Conservation (phyloP, 495 filamentous ascomycete species). For the Hyaloscypha variabilis region DNA sequence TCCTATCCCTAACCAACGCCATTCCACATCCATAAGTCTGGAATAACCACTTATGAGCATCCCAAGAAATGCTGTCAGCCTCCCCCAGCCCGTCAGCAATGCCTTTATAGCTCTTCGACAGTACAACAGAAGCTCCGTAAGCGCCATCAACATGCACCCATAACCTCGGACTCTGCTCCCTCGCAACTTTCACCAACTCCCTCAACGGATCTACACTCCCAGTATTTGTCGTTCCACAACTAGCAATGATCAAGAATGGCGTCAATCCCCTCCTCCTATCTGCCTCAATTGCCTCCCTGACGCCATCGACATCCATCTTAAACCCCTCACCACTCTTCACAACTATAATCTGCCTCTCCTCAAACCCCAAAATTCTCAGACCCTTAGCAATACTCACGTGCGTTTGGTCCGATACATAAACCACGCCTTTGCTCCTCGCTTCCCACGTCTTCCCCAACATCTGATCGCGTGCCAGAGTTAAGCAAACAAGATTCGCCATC, state of each 20-base stretch:
- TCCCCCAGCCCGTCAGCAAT: slow-evolving; percentile 18
- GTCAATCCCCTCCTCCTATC: slow-evolving; percentile 23
- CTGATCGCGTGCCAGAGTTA: slow-evolving; percentile 33
- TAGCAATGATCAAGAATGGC: slow-evolving; percentile 34
- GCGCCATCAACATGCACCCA: slow-evolving; percentile 14
- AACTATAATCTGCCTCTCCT: slow-evolving; percentile 24
- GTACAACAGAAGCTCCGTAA: slow-evolving; percentile 34
- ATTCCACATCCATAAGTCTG: slow-evolving; percentile 34
- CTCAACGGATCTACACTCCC: slow-evolving; percentile 33
- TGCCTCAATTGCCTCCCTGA: slow-evolving; percentile 23
- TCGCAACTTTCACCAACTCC: not conserved
- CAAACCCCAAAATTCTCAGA: slow-evolving; percentile 31
- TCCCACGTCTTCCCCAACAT: slow-evolving; percentile 12
- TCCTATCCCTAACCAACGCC: slow-evolving; percentile 24
- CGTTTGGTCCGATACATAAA: slow-evolving; percentile 34
- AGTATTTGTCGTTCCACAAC: slow-evolving; percentile 35
- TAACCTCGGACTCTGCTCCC: not conserved
- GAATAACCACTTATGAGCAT: slow-evolving; percentile 41
- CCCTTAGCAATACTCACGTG: slow-evolving; percentile 34
- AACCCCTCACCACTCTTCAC: slow-evolving; percentile 14
- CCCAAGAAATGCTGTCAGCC: slow-evolving; percentile 37
- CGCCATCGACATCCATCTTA: not conserved
- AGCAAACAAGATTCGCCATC: slow-evolving; percentile 34
- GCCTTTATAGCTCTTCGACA: slow-evolving; percentile 21
- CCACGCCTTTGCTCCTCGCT: slow-evolving; percentile 19